phyloP scores from a whole-genome alignment of 257 asterid genomes.

The Penstemon barbatus region DNA sequence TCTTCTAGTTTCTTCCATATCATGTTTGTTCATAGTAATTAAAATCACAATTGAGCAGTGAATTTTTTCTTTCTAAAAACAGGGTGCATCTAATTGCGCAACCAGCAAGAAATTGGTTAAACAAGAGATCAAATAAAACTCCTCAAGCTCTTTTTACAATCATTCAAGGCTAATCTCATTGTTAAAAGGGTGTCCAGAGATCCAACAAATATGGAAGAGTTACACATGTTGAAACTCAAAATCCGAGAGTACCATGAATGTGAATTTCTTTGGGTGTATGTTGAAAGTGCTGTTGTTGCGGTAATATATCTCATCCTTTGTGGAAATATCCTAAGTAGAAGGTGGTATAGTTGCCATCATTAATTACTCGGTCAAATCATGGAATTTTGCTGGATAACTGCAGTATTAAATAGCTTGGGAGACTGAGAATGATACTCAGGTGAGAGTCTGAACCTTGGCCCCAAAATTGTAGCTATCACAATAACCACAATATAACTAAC shows the following conservation, averaged over 20 bases:
- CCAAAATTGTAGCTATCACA: too few relatives aligned
- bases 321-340: too few relatives aligned
- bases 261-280: too few relatives aligned
- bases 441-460: too few relatives aligned
- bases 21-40: constrained; percentile 7
- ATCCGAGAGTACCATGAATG: neutral
- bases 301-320: too few relatives aligned
- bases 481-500: too few relatives aligned
- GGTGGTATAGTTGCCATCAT: too few relatives aligned
- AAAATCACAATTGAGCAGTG: constrained; percentile 7
- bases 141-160: neutral
- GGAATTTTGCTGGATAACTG: too few relatives aligned
- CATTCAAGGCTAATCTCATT: neutral
- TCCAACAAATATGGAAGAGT: constrained; percentile 6
- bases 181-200: neutral
- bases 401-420: too few relatives aligned
- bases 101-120: constrained; percentile 10
- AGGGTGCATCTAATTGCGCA: constrained; percentile 19
- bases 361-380: too few relatives aligned
- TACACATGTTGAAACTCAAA: neutral
- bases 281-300: too few relatives aligned
- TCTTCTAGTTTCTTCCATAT: neutral
- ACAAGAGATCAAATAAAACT: constrained; percentile 3
- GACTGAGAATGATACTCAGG: too few relatives aligned
- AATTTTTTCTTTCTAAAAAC: constrained; percentile 7